Base-by-base conservation (phyloP, 2,329 filamentous ascomycete genomes). In the Colletotrichum navitas region DNA sequence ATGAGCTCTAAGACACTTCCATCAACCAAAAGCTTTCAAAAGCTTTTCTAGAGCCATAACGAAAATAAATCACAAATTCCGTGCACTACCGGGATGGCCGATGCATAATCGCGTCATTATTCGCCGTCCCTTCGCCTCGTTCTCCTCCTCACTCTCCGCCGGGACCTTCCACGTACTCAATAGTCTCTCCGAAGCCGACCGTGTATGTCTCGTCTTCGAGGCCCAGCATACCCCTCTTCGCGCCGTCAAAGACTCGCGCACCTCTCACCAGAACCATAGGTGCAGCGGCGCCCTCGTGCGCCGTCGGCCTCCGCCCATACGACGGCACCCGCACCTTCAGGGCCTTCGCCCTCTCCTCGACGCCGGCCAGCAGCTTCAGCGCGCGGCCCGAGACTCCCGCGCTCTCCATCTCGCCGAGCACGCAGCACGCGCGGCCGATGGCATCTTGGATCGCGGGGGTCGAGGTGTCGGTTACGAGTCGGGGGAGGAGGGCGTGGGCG, bases 401-500 rank as follows among this genome's bases (percentile, higher is more conserved):
- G 12, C 6, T 26, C 24, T 5, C 52, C 63, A 67, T 62, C 14
- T 71, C 68, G 18, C 36, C 18, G 24, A 71, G 26, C 11, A 71
- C n/a, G 14, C 56, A 67, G 63, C 63, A 67, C 18, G 56, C 68
- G 49, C 43, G 55, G 11, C 39, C 34, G 26, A 71, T 14, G 8
- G 56, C 14, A 14, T 67, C 63, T 43, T 45, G 32, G 1, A 56
- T 24, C 12, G 32, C 32, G 32, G 63, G 49, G 6, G 24, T 21
- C 18, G 47, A 29, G 14, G 16, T n/a, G 16, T 62, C 41, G 18
- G 10, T 11, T 4, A 41, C 34, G 14, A 62, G 41, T 3, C 34
- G 34, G 18, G 56, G 49, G 5, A 71, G 47, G 1, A 71, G 68
- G 4, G 21, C 16, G n/a, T 32, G 49, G 41, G 43, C 49, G 24